phyloP scores from a whole-genome alignment of 192 early-diverging fungal species.

The Jimgerdemannia lactiflua region DNA sequence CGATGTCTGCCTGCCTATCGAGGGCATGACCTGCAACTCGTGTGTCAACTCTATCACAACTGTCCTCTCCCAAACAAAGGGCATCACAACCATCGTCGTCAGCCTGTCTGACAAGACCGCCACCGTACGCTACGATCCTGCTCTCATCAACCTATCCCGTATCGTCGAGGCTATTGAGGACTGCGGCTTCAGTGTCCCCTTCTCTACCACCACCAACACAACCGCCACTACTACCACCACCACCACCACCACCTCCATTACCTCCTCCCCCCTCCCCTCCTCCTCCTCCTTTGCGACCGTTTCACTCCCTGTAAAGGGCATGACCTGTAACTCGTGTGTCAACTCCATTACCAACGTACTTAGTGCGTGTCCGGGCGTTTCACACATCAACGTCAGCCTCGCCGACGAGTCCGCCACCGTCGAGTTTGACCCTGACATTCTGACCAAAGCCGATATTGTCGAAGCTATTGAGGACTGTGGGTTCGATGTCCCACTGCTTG shows the following conservation, averaged over 20 bases:
- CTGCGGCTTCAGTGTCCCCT: conserved; percentile 56
- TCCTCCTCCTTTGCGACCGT: not conserved
- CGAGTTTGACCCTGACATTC: not conserved
- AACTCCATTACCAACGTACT: conserved; percentile 62
- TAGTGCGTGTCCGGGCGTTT: conserved; percentile 44
- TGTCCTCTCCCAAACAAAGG: conserved; percentile 41
- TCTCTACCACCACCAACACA: conserved; percentile 24
- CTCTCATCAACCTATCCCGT: not conserved
- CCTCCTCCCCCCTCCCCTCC: conserved; percentile 8
- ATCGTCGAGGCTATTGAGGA: conserved; percentile 55
- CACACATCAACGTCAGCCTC: conserved; percentile 38
- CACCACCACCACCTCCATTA: conserved; percentile 26
- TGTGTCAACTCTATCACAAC: conserved; percentile 74
- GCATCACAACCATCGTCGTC: conserved; percentile 51
- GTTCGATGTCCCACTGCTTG: conserved; percentile 59
- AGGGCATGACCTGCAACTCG: conserved; percentile 85
- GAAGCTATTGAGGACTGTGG: conserved; percentile 63
- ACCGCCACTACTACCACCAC: no score
- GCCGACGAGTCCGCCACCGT: conserved; percentile 36
- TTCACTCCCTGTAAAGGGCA: conserved; percentile 57
- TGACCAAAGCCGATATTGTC: conserved; percentile 38
- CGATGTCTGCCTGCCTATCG: conserved; percentile 51
- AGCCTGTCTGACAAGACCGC: conserved; percentile 33
- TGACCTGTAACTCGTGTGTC: conserved; percentile 90
- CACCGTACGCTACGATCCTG: conserved; percentile 17